Base-by-base conservation (phyloP, 108 stramenopile genomes). In the Skeletonema menzelii region DNA sequence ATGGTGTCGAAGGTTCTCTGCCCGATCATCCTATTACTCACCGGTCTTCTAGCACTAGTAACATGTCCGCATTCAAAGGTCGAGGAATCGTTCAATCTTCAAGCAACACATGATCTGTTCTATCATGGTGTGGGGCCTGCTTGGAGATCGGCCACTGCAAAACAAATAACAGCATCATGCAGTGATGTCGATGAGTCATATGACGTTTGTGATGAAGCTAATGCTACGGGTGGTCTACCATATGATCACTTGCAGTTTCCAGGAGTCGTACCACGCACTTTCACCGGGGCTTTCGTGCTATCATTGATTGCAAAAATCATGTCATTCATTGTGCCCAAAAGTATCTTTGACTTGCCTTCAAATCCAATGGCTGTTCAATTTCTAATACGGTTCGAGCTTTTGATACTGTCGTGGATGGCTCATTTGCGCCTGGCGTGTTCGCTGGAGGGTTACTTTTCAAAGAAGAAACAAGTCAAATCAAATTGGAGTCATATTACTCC, bases 61-160 rank as follows among this genome's bases (percentile, higher is more conserved):
- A 49, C 80, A 8, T 96, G 96, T 77, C 98, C 97, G 0, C 88
- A 96, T 63, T 95, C 91, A 67, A 99, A 99, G 73, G 98, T 99
- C n/a, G 99, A 99, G 75, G 99, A 99, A 74, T 92, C 90, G 56
- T 99, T 99, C 76, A 93, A 96, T 71, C 76, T 97, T 40, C 99
- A 99, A 88, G 99, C 98, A 20, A 84, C 91, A 1, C 92, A 97
- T 73, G 98, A 99, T 79, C 65, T 95, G 42, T 86, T 86, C 44
- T 91, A 90, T 72, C 69, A 89, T 73, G 91, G 94, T 8, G 27
- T 95, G 26, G 56, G 80, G 5, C 87, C 87, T 2, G 83, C 88
- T 31, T 65, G 66, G 57, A 30, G 27, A 62, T 77, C 77, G 37
- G 63, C 62, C 42, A 37, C 66, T 27, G 32, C 32, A 3, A 12